Evolutionary conservation across 2,329 filamentous ascomycete species (phyloP), one percentile per base, ranked within the genome.

Genomic region (Alternaria ethzedia): DNA sequence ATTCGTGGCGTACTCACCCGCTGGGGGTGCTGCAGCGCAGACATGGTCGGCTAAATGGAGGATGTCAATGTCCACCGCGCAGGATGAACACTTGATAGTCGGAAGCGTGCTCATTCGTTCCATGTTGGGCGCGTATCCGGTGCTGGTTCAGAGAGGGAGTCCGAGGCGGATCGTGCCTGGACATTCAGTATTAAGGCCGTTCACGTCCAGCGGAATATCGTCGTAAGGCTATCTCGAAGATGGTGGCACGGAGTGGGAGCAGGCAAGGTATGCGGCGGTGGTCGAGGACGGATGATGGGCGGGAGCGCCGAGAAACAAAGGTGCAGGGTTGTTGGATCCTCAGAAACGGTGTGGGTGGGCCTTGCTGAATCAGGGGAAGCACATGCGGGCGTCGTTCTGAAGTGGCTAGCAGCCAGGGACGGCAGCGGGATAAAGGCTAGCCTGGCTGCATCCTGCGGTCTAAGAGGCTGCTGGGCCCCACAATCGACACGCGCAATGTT

Each of bases 31-130:
- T 62, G 79, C 82, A 49, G 79, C 79, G 79, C 94, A 97, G 65
- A 92, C 79, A 83, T 97, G 94, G 66, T 96, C 93, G 65, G 92
- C 93, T 90, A 97, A 91, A 79, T 90, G 84, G 44, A 91, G 90
- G 70, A 97, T 96, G 76, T 94, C 90, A 63, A 97, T 92, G 73
- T 94, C 88, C 57, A 75, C 72, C 47, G 73, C 75, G 68, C 79
- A 80, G 51, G 73, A 77, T 23, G 78, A 80, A 67, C 79, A 81
- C 69, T 81, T 81, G 65, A 81, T 80, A 43, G 69, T 75, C 8
- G 78, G 78, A 57, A 80, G 65, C 49, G 76, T 68, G 70, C 78
- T 78, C 69, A 73, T 69, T 60, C 75, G 66, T 41, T 74, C 73
- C 54, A 73, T 75, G 60, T 64, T 71, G 61, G 63, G 64, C 68